Percentiles rank a stretch among this genome's conserved stretches.
Conservation (phyloP, 2,329 filamentous ascomycete genomes). For the Diaporthe sp. region DNA sequence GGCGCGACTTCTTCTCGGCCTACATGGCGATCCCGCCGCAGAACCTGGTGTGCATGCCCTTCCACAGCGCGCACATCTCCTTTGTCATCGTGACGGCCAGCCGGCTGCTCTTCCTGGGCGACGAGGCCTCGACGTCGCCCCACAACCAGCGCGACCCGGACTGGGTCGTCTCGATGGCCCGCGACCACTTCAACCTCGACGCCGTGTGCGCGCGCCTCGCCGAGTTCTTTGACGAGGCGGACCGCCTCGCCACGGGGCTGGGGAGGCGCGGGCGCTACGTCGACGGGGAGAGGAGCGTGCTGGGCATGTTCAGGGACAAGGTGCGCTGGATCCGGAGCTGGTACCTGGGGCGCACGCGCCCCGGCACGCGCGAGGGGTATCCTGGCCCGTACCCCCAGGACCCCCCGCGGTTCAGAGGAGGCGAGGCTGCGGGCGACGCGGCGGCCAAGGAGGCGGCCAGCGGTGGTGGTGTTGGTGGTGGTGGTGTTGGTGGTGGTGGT, state of each 20-base stretch:
- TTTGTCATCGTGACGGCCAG: conserved; percentile 54
- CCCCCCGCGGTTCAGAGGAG: background rate
- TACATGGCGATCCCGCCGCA: conserved; percentile 47
- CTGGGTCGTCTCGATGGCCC: conserved; percentile 54
- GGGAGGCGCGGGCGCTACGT: conserved; percentile 43
- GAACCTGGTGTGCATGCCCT: conserved; percentile 49
- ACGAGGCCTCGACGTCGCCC: background rate
- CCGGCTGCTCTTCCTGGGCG: conserved; percentile 53
- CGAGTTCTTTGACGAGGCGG: conserved; percentile 51
- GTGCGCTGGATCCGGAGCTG: conserved; percentile 58
- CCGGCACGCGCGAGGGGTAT: conserved; percentile 10
- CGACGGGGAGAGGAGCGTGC: conserved; percentile 50
- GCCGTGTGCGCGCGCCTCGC: conserved; percentile 47
- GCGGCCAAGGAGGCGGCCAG: conserved; percentile 21
- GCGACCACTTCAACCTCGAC: conserved; percentile 52
- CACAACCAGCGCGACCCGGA: conserved; percentile 46
- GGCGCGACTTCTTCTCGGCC: conserved; percentile 47
- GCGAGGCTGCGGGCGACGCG: background rate
- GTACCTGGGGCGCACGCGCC: conserved; percentile 46
- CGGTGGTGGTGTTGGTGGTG: background rate
- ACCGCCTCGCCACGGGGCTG: conserved; percentile 41
- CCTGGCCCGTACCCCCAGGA: background rate
- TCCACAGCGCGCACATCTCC: conserved; percentile 49
- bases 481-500: background rate
- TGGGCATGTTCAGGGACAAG: conserved; percentile 53